These are phyloP conservation scores for Exserohilum turcica DNA, from an alignment of 2,329 filamentous ascomycete genomes.

Conservation along the genomic window DNA sequence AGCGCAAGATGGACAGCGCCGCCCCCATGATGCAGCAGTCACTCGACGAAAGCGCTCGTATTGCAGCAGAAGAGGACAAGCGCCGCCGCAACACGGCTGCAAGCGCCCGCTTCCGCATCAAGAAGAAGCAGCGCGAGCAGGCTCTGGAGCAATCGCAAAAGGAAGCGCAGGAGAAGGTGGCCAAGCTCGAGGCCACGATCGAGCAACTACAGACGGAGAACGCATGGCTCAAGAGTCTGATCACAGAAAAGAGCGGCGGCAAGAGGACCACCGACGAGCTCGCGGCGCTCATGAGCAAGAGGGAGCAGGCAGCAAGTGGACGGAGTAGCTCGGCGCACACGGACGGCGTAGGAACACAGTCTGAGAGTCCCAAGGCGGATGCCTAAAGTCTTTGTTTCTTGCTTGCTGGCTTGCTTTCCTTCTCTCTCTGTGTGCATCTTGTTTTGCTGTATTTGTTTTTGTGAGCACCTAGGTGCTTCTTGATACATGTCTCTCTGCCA, in stretches of 20 bases:
- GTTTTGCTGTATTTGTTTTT: not conserved
- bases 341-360: slow-evolving; percentile 46
- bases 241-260: slow-evolving; percentile 56
- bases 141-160: slow-evolving; percentile 58
- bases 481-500: not conserved
- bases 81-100: slow-evolving; percentile 59
- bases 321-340: slow-evolving; percentile 46
- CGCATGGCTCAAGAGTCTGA: slow-evolving; percentile 58
- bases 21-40: slow-evolving; percentile 37
- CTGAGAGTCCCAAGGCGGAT: slow-evolving; percentile 36
- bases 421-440: not conserved
- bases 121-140: slow-evolving; percentile 62
- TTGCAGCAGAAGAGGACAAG: slow-evolving; percentile 59
- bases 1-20: slow-evolving; percentile 53
- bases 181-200: slow-evolving; percentile 52
- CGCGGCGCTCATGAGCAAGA: slow-evolving; percentile 42
- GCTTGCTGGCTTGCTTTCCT: slow-evolving; percentile 2
- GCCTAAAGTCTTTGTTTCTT: slow-evolving; percentile 30
- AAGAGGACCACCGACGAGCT: slow-evolving; percentile 41
- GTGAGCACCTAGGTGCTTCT: not conserved
- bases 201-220: slow-evolving; percentile 60
- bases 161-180: slow-evolving; percentile 57
- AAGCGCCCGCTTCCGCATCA: slow-evolving; percentile 59
- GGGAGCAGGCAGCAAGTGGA: slow-evolving; percentile 38
- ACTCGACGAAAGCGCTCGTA: slow-evolving; percentile 53